Evolutionary conservation across 768 basidiomycete species (phyloP).

Genomic region (Fomitopsis serialis): DNA sequence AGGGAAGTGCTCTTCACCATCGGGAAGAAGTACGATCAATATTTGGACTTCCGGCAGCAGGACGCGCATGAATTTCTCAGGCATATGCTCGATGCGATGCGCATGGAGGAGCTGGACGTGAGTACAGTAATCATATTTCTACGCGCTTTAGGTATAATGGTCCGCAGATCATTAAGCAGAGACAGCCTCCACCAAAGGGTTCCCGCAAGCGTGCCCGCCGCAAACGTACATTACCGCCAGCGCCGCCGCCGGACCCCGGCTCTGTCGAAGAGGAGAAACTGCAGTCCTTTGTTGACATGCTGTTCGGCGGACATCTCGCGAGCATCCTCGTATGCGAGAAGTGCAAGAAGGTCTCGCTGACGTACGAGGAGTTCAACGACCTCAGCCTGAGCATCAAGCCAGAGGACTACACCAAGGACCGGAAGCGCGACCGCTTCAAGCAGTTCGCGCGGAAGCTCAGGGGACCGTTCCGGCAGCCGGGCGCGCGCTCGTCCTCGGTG

Average conservation of each 20-base stretch:
- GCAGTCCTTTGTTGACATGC: slow-evolving; percentile 77
- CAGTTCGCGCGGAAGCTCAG: slow-evolving; percentile 65
- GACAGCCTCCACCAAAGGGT: slow-evolving; percentile 42
- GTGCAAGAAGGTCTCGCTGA: slow-evolving; percentile 91
- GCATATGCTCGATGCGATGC: slow-evolving; percentile 85
- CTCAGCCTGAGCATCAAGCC: slow-evolving; percentile 85
- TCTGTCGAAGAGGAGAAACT: slow-evolving; percentile 42
- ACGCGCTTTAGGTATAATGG: not conserved
- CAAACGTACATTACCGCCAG: not conserved
- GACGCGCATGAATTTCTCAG: slow-evolving; percentile 93
- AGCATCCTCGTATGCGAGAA: slow-evolving; percentile 91
- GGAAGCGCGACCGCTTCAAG: slow-evolving; percentile 75
- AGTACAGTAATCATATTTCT: slow-evolving; percentile 18
- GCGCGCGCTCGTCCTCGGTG: slow-evolving; percentile 36
- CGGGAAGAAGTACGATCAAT: slow-evolving; percentile 88
- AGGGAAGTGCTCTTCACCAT: slow-evolving; percentile 63
- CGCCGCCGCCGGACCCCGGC: not conserved
- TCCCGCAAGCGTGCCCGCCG: slow-evolving; percentile 22
- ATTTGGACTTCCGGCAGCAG: slow-evolving; percentile 91
- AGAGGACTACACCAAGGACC: slow-evolving; percentile 66
- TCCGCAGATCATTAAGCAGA: slow-evolving; percentile 75
- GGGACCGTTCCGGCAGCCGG: slow-evolving; percentile 3
- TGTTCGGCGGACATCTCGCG: slow-evolving; percentile 86
- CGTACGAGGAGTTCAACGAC: slow-evolving; percentile 92
- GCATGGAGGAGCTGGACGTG: slow-evolving; percentile 93